Base-by-base conservation (phyloP, 495 filamentous ascomycete species). In the Ascobolus immersus region DNA sequence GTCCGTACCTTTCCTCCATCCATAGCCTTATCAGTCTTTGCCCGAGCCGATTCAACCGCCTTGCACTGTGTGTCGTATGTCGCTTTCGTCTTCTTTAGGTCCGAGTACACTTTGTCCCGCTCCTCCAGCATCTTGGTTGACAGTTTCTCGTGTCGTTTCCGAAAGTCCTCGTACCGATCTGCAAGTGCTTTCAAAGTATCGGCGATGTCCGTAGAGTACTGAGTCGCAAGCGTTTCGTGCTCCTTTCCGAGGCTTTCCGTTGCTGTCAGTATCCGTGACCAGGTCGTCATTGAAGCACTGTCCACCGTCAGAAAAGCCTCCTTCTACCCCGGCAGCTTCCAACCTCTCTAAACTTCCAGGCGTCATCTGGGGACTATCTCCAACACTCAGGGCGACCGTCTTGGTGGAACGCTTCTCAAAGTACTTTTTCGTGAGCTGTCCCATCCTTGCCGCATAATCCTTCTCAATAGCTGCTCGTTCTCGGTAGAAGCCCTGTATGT, bases 401-500 rank as follows among this genome's bases (percentile, higher is more conserved):
- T 89, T 92, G 58, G 72, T 82, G 10, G 73, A 67, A 56, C 92
- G 94, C 58, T 86, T 90, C 50, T 99, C 89, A 44, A 77, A 79
- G 56, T 91, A 93, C 50, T 80, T 91, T 61, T 81, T 86, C 35
- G 81, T 81, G 32, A 99, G 58, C 2, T 67, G 70, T 37, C 66
- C 76, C 23, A 99, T 65, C 55, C 79, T 93, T 28, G 69, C 57
- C 39, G 77, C 73, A 53, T 99, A 93, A 51, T 94, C 89, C 54
- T 91, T 93, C 54, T 99, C 86, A 49, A 94, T 91, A 12, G 50
- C 68, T 42, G 78, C 79, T 34, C 89, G 67, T 53, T 99, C 86
- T 21, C 86, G 73, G 59, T 93, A 99, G 57, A 93, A 99, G 48
- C 74, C 71, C 55, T 94, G 78, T 43, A 93, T 77, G 47, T 99